Percentiles rank a stretch among this genome's conserved stretches.
Evolutionary conservation across 1,139 yeast species (phyloP).

Genomic region (Suhomyces atakaporum): DNA sequence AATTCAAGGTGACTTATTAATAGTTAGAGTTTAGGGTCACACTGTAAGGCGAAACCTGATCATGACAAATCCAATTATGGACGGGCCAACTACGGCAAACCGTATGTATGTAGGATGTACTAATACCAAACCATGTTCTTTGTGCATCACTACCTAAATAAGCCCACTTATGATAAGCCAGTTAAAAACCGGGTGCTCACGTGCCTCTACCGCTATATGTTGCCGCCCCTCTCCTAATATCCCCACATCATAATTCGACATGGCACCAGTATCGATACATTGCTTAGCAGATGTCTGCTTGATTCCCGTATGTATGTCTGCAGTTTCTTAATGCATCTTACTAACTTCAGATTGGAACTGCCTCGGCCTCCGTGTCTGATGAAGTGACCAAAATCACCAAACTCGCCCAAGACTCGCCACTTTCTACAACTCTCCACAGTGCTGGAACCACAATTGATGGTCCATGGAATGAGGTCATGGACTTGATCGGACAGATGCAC

Average conservation of each 20-base stretch:
- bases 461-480: conserved; percentile 88
- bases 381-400: conserved; percentile 72
- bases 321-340: neutral
- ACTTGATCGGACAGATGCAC: conserved; percentile 76
- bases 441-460: conserved; percentile 93
- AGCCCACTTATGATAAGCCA: too few species aligned
- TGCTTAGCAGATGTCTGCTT: conserved; percentile 83
- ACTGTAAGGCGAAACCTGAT: too few species aligned
- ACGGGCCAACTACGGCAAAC: too few species aligned
- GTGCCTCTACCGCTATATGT: too few species aligned
- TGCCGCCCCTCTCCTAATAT: too few species aligned
- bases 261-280: conserved; percentile 48
- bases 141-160: too few species aligned
- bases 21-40: too few species aligned
- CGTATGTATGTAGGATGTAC: too few species aligned
- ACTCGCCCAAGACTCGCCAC: conserved; percentile 58
- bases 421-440: conserved; percentile 73
- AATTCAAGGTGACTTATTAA: too few species aligned
- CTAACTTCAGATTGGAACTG: conserved; percentile 68
- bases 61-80: too few species aligned
- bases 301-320: conserved; percentile 58
- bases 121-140: too few species aligned
- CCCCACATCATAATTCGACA: neutral
- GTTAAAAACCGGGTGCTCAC: too few species aligned
- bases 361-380: conserved; percentile 73